Base-by-base conservation (phyloP, 805 yeast genomes). In the Pichia thaimueangensis region DNA sequence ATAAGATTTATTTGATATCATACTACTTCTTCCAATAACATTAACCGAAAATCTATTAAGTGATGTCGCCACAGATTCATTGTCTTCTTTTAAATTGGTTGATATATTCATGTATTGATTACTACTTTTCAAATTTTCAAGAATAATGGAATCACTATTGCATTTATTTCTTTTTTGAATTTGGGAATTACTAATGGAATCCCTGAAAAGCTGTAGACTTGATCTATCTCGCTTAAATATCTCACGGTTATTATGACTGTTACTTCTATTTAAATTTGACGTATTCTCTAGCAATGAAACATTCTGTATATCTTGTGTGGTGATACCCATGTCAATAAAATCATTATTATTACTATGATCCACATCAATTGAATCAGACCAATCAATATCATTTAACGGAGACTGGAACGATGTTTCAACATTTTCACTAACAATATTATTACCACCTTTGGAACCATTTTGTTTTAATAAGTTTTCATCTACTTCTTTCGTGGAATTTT, bases 1-100 rank as follows among this genome's bases (percentile, higher is more conserved):
- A 50, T 77, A 78, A 1, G 84, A 79, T 36, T 45, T 52, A 3
- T 59, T 50, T 1, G 78, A 71, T 25, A 64, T 65, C 41, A 64
- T 50, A 42, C 62, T 68, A 45, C 56, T 60, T 30, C 64, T 53
- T 1, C 76, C 66, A 19, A 58, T 57, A 21, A 62, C 56, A 15
- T 52, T 50, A 10, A 59, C 47, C 10, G 64, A 60, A 29, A 54
- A 49, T 11, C 45, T 37, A 29, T 35, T 21, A 11, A 10, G n/a
- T 8, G 17, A 25, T 12, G 39, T 19, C 17, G 17, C 22, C 9
- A n/a, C 20, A n/a, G 31, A 36, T n/a, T 30, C 5, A 11, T 10
- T 15, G 11, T 32, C 25, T 10, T 31, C 24, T 12, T 9, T 24
- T 9, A 29, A 32, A 19, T 20, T 35, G 19, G n/a, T n/a, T 8